Conservation (phyloP, 2,329 filamentous ascomycete species). For the Furcasterigmium sp. region DNA sequence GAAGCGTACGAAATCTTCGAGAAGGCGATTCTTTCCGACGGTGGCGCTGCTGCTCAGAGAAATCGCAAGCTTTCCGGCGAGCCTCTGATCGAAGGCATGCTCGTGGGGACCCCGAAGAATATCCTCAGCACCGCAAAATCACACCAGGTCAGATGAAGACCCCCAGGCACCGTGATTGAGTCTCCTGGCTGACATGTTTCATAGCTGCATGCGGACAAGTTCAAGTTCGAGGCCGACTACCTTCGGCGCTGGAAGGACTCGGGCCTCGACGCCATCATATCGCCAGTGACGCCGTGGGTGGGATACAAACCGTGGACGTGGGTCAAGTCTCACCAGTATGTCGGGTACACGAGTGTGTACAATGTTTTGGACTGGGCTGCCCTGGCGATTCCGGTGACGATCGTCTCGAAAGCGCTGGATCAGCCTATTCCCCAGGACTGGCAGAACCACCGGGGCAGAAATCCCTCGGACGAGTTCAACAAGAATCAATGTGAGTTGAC, state of each 20-base stretch:
- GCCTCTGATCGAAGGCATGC: slow-evolving; percentile 30
- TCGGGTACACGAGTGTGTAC: slow-evolving; percentile 23
- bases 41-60: slow-evolving; percentile 17
- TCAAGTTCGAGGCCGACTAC: slow-evolving; percentile 24
- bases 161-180: too few relatives aligned
- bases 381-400: slow-evolving; percentile 22
- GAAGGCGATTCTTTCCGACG: slow-evolving; percentile 21
- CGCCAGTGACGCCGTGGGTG: slow-evolving; percentile 12
- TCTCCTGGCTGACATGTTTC: too few relatives aligned
- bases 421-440: slow-evolving; percentile 11
- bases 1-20: slow-evolving; percentile 11
- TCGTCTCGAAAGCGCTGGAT: slow-evolving; percentile 18
- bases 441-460: slow-evolving; percentile 20
- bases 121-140: slow-evolving; percentile 15
- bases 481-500: slow-evolving; percentile 19
- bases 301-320: slow-evolving; percentile 19
- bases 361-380: slow-evolving; percentile 24
- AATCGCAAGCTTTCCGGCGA: slow-evolving; percentile 31
- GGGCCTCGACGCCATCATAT: slow-evolving; percentile 27
- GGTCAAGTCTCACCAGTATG: slow-evolving; percentile 22
- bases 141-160: not conserved
- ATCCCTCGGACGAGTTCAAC: slow-evolving; percentile 19
- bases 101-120: not conserved
- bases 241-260: slow-evolving; percentile 32
- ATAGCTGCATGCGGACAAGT: slow-evolving; percentile 34